Evolutionary conservation across 371 early-diverging fungal genomes (phyloP), one percentile per base, ranked within the genome.

Genomic region (Funneliformis caledonium): DNA sequence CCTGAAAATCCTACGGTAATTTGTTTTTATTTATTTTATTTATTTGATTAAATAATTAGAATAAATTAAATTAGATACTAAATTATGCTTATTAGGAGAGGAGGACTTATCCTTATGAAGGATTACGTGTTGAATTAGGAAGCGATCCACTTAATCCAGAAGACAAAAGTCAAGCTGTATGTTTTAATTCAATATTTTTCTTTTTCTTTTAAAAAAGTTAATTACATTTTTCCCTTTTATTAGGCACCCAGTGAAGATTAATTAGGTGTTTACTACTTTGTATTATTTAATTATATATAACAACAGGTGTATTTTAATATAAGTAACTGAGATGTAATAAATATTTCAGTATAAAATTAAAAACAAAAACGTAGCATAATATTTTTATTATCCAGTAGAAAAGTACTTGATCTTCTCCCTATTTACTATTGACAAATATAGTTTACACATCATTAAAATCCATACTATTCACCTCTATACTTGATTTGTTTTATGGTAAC

Each of bases 101-200:
- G 9, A 74, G 37, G 37, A 56, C 74, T 12, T 76, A 62, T 62
- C 76, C 76, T 43, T 76, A 62, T 43, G 62, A 76, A 45, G 62
- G 62, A 16, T 61, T 76, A 48, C 62, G 60, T 42, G 45, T 76
- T 76, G 76, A 76, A 76, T 61, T 76, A 31, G 76, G 76, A 9
- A 22, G 64, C 7, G 50, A 76, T 43, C 45, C 76, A 14, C 7
- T 16, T 33, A 47, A 47, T 42, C 52, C 56, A 33, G 42, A 74
- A 26, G 74, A 74, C n/a, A 69, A 43, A 69, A 16, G 33, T 56
- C 56, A 2, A 19, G 56, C 12, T 19, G 56, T 56, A 56, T 56
- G 56, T 56, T 56, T 37, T 56, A 56, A 19, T 56, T 56, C 19
- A 52, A 4, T 19, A 19, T 56, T 12, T 50, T 50, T 14, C 11